Evolutionary conservation across 2,329 filamentous ascomycete species (phyloP), one percentile per base, ranked within the genome.

Genomic region (Davidsoniella neocaledoniae): DNA sequence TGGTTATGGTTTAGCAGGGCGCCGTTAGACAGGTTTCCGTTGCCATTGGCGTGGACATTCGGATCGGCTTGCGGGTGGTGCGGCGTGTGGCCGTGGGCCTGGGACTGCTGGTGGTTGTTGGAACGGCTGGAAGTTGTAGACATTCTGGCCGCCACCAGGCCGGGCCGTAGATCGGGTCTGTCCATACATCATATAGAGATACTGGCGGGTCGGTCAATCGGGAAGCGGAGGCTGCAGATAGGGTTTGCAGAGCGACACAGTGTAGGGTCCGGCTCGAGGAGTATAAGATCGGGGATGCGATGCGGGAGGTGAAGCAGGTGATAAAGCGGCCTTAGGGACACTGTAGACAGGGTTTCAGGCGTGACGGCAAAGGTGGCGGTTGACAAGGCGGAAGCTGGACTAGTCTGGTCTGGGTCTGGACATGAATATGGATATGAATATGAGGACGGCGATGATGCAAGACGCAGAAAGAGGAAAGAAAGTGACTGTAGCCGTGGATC

Each of bases 81-180:
- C 57, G 83, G 80, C 7, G 75, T 67, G 54, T 81, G 76, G 52
- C 76, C 73, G 54, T 74, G 69, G 26, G 51, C 38, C 26, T 33
- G 26, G 26, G 26, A 33, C 55, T 81, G 72, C 55, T 80, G 77
- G 58, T 76, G 85, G 61, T 76, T 79, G 66, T 76, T 79, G n/a
- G 66, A 85, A 85, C 26, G 26, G 26, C 60, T 81, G 72, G 68
- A 86, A 70, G 55, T 74, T 76, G 47, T 54, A 50, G 36, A 54
- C 47, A 29, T 33, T 36, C 38, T 50, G 52, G 49, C 40, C 37
- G 26, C 26, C 26, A 41, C 47, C 47, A 21, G 49, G 52, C 44
- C 52, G 49, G 48, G 49, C 42, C 23, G 47, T 41, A 10, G 47
- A 49, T 17, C 47, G 47, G 19, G 40, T 41, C 29, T 49, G 47